Conservation (phyloP, 2,329 filamentous ascomycete genomes). For the Sclerotinia sclerotiorum region DNA sequence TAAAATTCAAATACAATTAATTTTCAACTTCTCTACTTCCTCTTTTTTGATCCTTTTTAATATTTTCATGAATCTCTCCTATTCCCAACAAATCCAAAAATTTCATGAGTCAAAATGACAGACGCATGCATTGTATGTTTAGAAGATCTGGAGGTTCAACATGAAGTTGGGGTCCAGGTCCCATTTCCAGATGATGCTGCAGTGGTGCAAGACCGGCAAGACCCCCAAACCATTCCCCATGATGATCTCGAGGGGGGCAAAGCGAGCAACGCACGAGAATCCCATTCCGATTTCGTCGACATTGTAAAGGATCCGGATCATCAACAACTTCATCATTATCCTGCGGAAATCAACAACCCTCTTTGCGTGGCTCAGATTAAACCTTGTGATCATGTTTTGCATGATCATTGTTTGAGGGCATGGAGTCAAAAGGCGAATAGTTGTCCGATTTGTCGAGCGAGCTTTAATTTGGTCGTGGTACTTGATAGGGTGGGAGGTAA, state of each 20-base stretch:
- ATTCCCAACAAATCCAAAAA: background rate
- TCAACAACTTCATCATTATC: conserved; percentile 28
- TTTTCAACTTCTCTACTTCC: too few relatives aligned
- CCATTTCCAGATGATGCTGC: background rate
- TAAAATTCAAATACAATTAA: background rate
- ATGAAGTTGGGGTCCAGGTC: background rate
- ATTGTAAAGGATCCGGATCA: background rate
- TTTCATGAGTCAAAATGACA: conserved; percentile 42
- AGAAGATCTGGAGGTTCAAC: conserved; percentile 51
- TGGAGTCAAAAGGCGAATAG: conserved; percentile 98
- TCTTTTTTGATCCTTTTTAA: background rate
- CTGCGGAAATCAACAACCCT: conserved; percentile 30
- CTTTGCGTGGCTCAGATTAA: conserved; percentile 56
- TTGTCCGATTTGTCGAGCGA: conserved; percentile 92
- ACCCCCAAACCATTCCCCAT: conserved; percentile 25
- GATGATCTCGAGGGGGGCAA: conserved; percentile 29
- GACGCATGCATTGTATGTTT: conserved; percentile 72
- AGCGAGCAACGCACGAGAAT: conserved; percentile 15
- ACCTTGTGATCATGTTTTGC: conserved; percentile 87
- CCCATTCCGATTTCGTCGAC: background rate
- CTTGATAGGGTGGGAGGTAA: conserved; percentile 77
- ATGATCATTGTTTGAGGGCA: conserved; percentile 87
- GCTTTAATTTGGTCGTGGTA: conserved; percentile 87
- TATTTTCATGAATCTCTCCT: conserved; percentile 1
- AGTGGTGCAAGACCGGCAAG: conserved; percentile 11